Percentiles rank a stretch among this genome's conserved stretches.
These are phyloP conservation scores for Triangularia setosa DNA, from an alignment of 2,329 filamentous ascomycete genomes.

Conservation along the genomic window DNA sequence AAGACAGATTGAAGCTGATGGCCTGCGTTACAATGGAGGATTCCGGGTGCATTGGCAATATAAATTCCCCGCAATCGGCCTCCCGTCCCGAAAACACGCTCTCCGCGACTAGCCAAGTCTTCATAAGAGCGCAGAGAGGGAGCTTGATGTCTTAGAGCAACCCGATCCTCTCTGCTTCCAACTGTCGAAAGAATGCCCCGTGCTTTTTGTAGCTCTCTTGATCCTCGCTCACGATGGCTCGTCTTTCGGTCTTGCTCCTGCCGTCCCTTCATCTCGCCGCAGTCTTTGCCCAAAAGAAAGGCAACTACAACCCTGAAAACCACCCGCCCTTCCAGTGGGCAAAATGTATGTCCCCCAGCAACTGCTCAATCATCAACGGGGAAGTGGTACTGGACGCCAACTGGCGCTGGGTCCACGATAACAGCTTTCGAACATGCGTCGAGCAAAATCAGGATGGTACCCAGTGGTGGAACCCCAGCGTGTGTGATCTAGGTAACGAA, in stretches of 20 bases:
- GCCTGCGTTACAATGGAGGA: background rate
- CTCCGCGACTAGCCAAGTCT: too few relatives aligned
- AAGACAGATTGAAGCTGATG: background rate
- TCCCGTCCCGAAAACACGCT: background rate
- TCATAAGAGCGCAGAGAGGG: too few relatives aligned
- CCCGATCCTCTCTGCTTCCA: background rate
- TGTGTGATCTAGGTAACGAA: background rate
- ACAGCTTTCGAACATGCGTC: background rate
- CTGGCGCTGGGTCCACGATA: conserved; percentile 3
- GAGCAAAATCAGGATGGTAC: background rate
- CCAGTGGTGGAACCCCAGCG: background rate
- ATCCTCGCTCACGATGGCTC: background rate
- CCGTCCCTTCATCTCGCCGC: background rate
- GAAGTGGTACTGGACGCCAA: background rate
- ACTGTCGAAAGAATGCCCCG: too few relatives aligned
- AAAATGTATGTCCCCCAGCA: background rate
- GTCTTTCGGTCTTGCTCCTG: background rate
- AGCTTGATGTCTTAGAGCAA: background rate
- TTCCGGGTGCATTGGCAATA: background rate
- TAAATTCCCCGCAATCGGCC: background rate
- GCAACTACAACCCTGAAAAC: background rate
- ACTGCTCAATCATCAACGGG: background rate
- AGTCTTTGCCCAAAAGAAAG: background rate
- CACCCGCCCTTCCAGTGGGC: conserved; percentile 2
- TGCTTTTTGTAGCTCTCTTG: too few relatives aligned